Evolutionary conservation across 139 green algal genomes (phyloP).

Genomic region (Auxenochlorella pyrenoidosa): DNA sequence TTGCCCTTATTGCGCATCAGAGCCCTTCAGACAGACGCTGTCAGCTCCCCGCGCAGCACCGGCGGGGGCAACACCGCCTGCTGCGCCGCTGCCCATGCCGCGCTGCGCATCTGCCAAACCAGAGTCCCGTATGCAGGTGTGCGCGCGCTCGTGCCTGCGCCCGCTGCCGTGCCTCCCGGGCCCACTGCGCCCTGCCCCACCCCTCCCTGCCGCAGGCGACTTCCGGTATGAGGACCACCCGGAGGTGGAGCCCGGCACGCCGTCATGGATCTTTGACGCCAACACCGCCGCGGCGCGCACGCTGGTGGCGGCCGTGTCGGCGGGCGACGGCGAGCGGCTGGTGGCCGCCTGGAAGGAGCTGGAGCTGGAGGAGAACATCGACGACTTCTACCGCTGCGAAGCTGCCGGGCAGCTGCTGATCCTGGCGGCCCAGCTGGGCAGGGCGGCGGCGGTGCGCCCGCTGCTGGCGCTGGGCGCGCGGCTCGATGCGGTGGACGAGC

Average conservation of each 20-base stretch:
- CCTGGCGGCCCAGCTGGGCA: constrained; percentile 35
- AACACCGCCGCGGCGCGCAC: constrained; percentile 22
- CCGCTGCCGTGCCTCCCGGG: too few species aligned
- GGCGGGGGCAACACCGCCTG: too few species aligned
- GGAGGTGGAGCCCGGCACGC: constrained; percentile 6
- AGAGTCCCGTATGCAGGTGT: too few species aligned
- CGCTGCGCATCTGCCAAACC: too few species aligned
- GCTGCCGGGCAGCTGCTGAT: constrained; percentile 33
- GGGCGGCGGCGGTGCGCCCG: background rate
- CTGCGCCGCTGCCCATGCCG: too few species aligned
- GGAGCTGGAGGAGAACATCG: constrained; percentile 27
- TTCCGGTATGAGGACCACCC: constrained; percentile 30
- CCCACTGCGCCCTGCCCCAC: too few species aligned
- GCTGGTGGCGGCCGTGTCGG: constrained; percentile 3
- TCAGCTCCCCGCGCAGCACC: too few species aligned
- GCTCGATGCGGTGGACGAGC: constrained; percentile 23
- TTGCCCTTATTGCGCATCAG: too few species aligned
- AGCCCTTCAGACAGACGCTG: too few species aligned
- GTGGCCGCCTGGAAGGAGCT: background rate
- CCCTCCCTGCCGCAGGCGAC: background rate
- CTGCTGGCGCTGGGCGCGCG: constrained; percentile 10
- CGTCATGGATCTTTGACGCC: constrained; percentile 26
- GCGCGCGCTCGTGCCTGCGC: too few species aligned
- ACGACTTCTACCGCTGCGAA: constrained; percentile 26
- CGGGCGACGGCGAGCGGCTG: constrained; percentile 14